phyloP scores from a whole-genome alignment of 306 rosid genomes.

The Notholithocarpus densiflorus region DNA sequence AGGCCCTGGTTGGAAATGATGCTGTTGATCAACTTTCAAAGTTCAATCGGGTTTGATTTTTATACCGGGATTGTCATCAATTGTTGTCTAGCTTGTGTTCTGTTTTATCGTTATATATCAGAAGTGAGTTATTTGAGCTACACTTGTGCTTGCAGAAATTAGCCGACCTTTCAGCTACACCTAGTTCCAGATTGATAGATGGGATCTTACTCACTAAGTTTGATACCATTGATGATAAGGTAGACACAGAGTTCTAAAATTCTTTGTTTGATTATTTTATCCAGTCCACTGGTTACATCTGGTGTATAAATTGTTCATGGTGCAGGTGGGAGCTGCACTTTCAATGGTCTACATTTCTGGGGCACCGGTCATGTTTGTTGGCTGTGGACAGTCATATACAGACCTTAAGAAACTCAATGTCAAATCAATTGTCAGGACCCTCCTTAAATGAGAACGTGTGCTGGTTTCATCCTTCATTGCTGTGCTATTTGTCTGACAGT shows the following conservation, averaged over 20 bases:
- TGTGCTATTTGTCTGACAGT: conserved; percentile 13
- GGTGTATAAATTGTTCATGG: conserved; percentile 1
- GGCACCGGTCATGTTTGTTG: conserved; percentile 97
- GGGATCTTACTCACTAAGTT: conserved; percentile 96
- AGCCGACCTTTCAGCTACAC: conserved; percentile 73
- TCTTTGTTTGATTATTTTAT: conserved; percentile 9
- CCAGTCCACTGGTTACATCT: neutral
- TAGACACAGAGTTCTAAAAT: conserved; percentile 21
- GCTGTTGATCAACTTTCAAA: conserved; percentile 98
- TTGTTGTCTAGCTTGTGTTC: conserved; percentile 20
- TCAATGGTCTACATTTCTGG: conserved; percentile 98
- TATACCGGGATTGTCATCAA: neutral
- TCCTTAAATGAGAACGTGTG: conserved; percentile 57
- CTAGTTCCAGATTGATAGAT: conserved; percentile 72
- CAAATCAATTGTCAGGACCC: conserved; percentile 88
- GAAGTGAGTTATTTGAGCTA: conserved; percentile 13
- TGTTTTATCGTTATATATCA: neutral
- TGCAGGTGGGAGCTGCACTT: conserved; percentile 96
- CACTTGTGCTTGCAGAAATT: conserved; percentile 60
- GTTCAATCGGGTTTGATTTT: conserved; percentile 75
- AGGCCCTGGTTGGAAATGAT: conserved; percentile 95
- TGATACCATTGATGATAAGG: conserved; percentile 92
- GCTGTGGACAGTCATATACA: conserved; percentile 96
- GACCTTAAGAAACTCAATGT: conserved; percentile 96
- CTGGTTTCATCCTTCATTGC: neutral